Conservation (phyloP, 768 basidiomycete genomes). For the Serendipita sp. region DNA sequence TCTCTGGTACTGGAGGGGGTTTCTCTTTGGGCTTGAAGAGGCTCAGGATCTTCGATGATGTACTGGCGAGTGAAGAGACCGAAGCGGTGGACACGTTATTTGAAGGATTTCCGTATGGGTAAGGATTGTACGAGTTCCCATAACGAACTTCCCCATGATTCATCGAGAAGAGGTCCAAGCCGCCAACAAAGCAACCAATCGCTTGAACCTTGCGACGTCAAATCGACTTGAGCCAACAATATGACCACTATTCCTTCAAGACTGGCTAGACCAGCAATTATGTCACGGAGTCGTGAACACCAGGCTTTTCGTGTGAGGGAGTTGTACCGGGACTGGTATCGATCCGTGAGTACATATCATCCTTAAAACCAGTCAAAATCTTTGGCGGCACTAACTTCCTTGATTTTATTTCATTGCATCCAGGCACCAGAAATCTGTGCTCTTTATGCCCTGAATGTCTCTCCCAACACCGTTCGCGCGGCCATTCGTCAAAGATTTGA, state of each 20-base stretch:
- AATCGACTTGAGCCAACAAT: background rate
- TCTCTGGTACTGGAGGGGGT: slow-evolving; percentile 2
- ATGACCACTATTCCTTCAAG: slow-evolving; percentile 5
- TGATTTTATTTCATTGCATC: background rate
- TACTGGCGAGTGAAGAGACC: slow-evolving; percentile 5
- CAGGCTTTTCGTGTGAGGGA: slow-evolving; percentile 36
- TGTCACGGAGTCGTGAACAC: background rate
- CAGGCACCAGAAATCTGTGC: slow-evolving; percentile 85
- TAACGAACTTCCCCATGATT: slow-evolving; percentile 1
- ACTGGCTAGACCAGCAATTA: background rate
- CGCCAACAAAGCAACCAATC: background rate
- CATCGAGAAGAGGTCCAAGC: background rate
- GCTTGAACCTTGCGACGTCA: background rate
- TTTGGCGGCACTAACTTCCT: background rate
- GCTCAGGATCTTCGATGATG: slow-evolving; percentile 2
- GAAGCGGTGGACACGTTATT: background rate
- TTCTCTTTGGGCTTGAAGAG: background rate
- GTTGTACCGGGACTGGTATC: slow-evolving; percentile 88
- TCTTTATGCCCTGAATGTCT: slow-evolving; percentile 68
- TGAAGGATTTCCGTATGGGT: slow-evolving; percentile 2
- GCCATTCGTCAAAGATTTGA: slow-evolving; percentile 80
- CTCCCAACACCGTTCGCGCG: slow-evolving; percentile 62
- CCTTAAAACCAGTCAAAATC: background rate
- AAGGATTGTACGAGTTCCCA: slow-evolving; percentile 4
- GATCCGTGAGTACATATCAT: slow-evolving; percentile 44